phyloP scores from a whole-genome alignment of 2,329 filamentous ascomycete species.

The Sclerotiophoma versabilis region DNA sequence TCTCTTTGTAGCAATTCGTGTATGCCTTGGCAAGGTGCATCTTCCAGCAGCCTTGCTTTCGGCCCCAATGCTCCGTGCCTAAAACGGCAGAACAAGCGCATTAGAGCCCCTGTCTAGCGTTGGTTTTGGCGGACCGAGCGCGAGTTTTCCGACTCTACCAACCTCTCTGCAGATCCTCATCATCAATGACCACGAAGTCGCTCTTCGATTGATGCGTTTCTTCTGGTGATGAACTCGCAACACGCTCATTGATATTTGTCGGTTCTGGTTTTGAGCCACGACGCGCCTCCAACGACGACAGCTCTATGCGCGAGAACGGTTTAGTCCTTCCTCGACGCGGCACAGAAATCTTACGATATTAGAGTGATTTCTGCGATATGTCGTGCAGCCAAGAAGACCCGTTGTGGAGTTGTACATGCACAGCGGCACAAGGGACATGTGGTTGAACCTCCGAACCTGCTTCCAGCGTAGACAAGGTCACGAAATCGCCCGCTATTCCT shows the following conservation, averaged over 20 bases:
- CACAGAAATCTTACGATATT: background rate
- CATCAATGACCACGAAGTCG: background rate
- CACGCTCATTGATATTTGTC: background rate
- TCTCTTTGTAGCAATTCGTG: too few relatives aligned
- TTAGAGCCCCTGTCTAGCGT: background rate
- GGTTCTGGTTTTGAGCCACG: background rate
- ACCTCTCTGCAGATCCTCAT: background rate
- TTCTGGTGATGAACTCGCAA: too few relatives aligned
- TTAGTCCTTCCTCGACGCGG: too few relatives aligned
- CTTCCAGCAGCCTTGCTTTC: too few relatives aligned
- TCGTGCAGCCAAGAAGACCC: slow-evolving; percentile 5
- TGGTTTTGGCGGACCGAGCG: slow-evolving; percentile 1
- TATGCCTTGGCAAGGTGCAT: too few relatives aligned
- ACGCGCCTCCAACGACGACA: too few relatives aligned
- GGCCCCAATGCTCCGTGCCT: background rate
- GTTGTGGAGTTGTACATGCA: slow-evolving; percentile 1
- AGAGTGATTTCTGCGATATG: background rate
- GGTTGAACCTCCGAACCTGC: slow-evolving; percentile 3
- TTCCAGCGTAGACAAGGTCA: background rate
- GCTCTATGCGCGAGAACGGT: too few relatives aligned
- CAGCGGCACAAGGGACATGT: background rate
- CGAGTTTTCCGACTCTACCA: slow-evolving; percentile 3
- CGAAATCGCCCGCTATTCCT: background rate
- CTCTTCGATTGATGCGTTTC: too few relatives aligned
- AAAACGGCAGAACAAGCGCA: background rate